Evolutionary conservation across 1,139 yeast species (phyloP).

Genomic region (Starmera stellimalicola): DNA sequence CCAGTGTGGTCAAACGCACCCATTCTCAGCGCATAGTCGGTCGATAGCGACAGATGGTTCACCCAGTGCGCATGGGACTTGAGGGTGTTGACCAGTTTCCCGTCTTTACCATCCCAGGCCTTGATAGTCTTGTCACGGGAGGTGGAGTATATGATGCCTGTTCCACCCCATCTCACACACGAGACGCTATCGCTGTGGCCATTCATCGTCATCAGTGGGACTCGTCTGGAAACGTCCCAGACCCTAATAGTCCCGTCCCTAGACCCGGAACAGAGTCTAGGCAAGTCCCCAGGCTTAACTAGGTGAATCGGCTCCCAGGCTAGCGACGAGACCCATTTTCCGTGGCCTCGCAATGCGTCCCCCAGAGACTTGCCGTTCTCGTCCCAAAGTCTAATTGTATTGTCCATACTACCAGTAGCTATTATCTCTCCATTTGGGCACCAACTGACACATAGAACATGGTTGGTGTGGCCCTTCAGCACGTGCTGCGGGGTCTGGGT

Average conservation of each 20-base stretch:
- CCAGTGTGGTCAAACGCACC: slow-evolving; percentile 74
- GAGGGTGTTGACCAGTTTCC: slow-evolving; percentile 70
- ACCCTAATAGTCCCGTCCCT: slow-evolving; percentile 86
- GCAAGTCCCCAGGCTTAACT: slow-evolving; percentile 51
- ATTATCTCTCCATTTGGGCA: slow-evolving; percentile 86
- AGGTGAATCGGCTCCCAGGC: slow-evolving; percentile 94
- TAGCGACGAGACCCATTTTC: slow-evolving; percentile 82
- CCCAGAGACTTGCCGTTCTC: slow-evolving; percentile 70
- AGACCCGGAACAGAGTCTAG: slow-evolving; percentile 79
- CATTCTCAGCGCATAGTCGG: slow-evolving; percentile 78
- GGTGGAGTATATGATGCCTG: slow-evolving; percentile 75
- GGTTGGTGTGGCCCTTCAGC: slow-evolving; percentile 76
- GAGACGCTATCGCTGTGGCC: slow-evolving; percentile 90
- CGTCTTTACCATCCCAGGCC: slow-evolving; percentile 82
- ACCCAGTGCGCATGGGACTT: slow-evolving; percentile 98
- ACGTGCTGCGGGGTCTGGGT: slow-evolving; percentile 87
- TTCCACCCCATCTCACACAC: slow-evolving; percentile 95
- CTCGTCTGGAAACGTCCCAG: slow-evolving; percentile 80
- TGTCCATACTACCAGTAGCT: slow-evolving; percentile 97
- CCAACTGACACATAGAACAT: slow-evolving; percentile 93
- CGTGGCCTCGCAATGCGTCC: slow-evolving; percentile 66
- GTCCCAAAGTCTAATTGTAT: slow-evolving; percentile 83
- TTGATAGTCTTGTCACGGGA: slow-evolving; percentile 93
- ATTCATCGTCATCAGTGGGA: slow-evolving; percentile 60
- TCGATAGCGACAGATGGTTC: slow-evolving; percentile 83